Conservation (phyloP, 2,329 filamentous ascomycete species). For the Madurella fahalii region DNA sequence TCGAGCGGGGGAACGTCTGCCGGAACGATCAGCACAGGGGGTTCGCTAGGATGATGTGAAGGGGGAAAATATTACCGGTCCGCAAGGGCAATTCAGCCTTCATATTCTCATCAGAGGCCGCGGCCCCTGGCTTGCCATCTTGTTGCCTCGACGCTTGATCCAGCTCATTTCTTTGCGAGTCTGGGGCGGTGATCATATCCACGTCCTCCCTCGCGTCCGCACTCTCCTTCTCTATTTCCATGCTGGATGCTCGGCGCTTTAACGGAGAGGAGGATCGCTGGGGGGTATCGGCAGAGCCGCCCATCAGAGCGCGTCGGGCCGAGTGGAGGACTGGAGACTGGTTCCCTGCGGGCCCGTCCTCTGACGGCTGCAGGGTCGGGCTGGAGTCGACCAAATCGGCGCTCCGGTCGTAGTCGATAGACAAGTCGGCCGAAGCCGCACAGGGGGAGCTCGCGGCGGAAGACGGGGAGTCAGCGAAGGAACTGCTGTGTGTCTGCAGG, state of each 20-base stretch:
- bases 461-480: conserved; percentile 48
- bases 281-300: conserved; percentile 53
- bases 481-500: conserved; percentile 44
- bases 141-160: conserved; percentile 14
- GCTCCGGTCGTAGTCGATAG: conserved; percentile 52
- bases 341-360: conserved; percentile 37
- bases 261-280: conserved; percentile 62
- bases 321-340: conserved; percentile 50
- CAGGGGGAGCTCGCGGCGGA: conserved; percentile 57
- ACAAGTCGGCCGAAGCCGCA: conserved; percentile 54
- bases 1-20: conserved; percentile 36
- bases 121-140: conserved; percentile 1
- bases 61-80: conserved; percentile 18
- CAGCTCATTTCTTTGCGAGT: conserved; percentile 18
- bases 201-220: conserved; percentile 41
- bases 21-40: conserved; percentile 4
- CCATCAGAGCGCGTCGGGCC: conserved; percentile 54
- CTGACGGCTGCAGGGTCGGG: conserved; percentile 32
- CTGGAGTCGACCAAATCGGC: conserved; percentile 42
- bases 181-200: conserved; percentile 39
- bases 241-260: conserved; percentile 60
- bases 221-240: conserved; percentile 47
- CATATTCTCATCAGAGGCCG: neutral
- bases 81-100: conserved; percentile 23
- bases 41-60: neutral